Evolutionary conservation across 2,329 filamentous ascomycete species (phyloP), one percentile per base, ranked within the genome.

Genomic region (Cytospora piceae): DNA sequence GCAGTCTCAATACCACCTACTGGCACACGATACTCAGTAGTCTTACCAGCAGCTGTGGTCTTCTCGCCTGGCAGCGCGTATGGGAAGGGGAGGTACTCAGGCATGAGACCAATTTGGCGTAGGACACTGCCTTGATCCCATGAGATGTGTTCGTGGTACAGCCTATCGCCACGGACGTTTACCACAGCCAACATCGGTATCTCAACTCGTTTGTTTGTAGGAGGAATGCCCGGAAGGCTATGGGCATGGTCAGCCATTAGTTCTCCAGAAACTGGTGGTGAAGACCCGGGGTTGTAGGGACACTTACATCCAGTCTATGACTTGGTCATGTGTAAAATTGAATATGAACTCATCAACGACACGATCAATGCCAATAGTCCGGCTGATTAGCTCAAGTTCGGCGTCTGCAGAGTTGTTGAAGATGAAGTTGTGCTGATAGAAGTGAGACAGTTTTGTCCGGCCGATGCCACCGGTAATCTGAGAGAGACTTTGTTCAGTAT

Each of bases 351-450:
- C 89, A 68, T 92, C 89, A 2, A 92, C 83, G 0, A 94, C 83
- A 0, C 90, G 83, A 71, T 94, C 90, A 0, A 89, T 83, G 0
- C 90, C 90, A 0, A 93, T 79, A 0, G 90, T 93, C 0, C 91
- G 84, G 67, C 87, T 91, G 37, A 93, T 81, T 0, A 93, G 83
- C 71, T 92, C 87, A 2, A 94, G 78, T 4, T 80, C 78, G 0
- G 88, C 87, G 69, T 93, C 90, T 0, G 80, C 80, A 0, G 91
- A 86, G 68, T 94, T 94, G 65, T 81, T 86, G 73, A 89, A 91
- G 71, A 94, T 88, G 77, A 94, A 94, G 72, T 93, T 86, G 68
- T 92, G 73, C 0, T 82, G 81, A 75, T 94, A 94, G 72, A 94
- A 94, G 6, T 80, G 77, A 0, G 88, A 86, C 11, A 94, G 78